Conservation (phyloP, 441 rosid species). For the California macrophylla region DNA sequence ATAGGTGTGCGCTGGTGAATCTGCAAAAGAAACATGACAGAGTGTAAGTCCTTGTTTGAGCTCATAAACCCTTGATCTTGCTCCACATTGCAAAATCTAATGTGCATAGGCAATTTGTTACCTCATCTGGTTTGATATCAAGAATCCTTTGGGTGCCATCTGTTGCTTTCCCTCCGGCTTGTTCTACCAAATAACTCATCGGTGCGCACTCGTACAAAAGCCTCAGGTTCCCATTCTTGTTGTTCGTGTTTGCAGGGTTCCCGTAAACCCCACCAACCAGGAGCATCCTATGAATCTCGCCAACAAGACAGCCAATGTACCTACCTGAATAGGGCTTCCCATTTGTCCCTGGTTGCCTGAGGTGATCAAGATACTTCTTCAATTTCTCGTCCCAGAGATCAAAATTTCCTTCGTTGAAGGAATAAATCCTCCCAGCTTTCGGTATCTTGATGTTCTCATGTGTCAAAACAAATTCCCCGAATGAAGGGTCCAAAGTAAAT, state of each 20-base stretch:
- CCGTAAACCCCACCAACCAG: slow-evolving; percentile 88
- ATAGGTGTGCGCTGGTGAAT: slow-evolving; percentile 82
- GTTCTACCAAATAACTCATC: slow-evolving; percentile 90
- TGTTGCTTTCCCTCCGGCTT: slow-evolving; percentile 94
- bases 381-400: slow-evolving; percentile 71
- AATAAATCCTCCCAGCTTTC: slow-evolving; percentile 64
- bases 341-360: slow-evolving; percentile 78
- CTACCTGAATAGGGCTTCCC: slow-evolving; percentile 86
- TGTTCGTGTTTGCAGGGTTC: slow-evolving; percentile 78
- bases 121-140: slow-evolving; percentile 74
- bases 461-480: slow-evolving; percentile 78
- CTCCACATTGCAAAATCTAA: background rate
- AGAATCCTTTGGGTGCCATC: slow-evolving; percentile 75
- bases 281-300: slow-evolving; percentile 81
- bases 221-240: slow-evolving; percentile 89
- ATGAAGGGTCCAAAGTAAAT: slow-evolving; percentile 87
- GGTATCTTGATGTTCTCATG: slow-evolving; percentile 78
- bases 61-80: background rate
- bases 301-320: slow-evolving; percentile 88
- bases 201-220: slow-evolving; percentile 89
- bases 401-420: slow-evolving; percentile 90
- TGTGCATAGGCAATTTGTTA: slow-evolving; percentile 11
- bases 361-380: slow-evolving; percentile 78
- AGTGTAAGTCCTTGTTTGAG: background rate
- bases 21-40: slow-evolving; percentile 24